Evolutionary conservation across 805 yeast genomes (phyloP), one percentile per base, ranked within the genome.

Genomic region (Lachancea lanzarotensis): DNA sequence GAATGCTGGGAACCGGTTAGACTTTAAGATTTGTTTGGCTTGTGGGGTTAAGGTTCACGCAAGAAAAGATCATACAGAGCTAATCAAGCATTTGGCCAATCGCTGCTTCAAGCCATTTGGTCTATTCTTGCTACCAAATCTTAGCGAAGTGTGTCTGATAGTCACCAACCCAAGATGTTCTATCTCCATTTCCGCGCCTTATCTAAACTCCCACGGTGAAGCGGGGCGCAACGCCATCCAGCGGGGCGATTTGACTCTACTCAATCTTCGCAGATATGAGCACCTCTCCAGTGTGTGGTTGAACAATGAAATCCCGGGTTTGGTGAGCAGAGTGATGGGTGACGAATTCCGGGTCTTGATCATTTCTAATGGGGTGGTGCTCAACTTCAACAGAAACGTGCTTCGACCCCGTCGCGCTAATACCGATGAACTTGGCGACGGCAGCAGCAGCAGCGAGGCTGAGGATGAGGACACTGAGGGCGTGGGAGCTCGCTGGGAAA

Each of bases 181-280:
- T 11, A 57, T 62, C 8, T 55, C 47, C 29, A 69, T 76, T 50
- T 75, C 75, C 45, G 84, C 86, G 0, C 93, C 91, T 12, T 85
- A 83, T 56, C 65, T 85, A 57, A 83, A 86, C 44, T 69, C 71
- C 4, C 89, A 84, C 61, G 95, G 95, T 18, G 93, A 85, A 59
- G 74, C 82, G 2, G 84, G 84, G 27, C 68, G 70, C 9, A 74
- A 74, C 16, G 70, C 79, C 2, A 67, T 71, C 48, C 72, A 74
- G 12, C 75, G 78, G 15, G 84, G 81, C 38, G 76, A 73, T 44
- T 54, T 71, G 27, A 86, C 86, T 0, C 68, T 67, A 0, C 67
- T 84, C 46, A 75, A 74, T 54, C 50, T 65, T 15, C 68, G 66
- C 19, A 71, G 95, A 43, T 82, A 77, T 60, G 66, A 70, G 30